Conservation (phyloP, 352 stramenopile genomes). For the Pythium biforme region DNA sequence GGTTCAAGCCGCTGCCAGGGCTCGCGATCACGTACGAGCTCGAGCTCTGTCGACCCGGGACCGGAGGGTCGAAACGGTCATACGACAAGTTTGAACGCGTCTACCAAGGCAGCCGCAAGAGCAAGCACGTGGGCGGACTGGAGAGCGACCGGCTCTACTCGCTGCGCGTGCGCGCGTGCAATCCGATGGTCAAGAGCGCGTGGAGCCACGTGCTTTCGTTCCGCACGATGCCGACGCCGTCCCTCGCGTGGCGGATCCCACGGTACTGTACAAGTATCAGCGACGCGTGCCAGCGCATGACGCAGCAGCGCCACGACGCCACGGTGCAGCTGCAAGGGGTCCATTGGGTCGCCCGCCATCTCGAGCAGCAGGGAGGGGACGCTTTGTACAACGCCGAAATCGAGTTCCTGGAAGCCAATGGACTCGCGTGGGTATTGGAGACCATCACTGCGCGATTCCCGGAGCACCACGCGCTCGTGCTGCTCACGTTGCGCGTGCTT, state of each 20-base stretch:
- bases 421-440: constrained; percentile 14
- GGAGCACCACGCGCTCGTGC: not conserved
- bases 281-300: constrained; percentile 48
- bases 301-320: constrained; percentile 26
- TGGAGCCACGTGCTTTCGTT: constrained; percentile 56
- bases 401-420: constrained; percentile 18
- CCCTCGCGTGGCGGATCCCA: constrained; percentile 52
- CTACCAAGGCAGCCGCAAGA: constrained; percentile 37
- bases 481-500: constrained; percentile 8
- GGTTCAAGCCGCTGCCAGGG: constrained; percentile 39
- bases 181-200: constrained; percentile 46
- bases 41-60: constrained; percentile 45
- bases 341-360: constrained; percentile 51
- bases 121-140: constrained; percentile 36
- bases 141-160: constrained; percentile 42
- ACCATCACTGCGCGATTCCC: not conserved
- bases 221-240: constrained; percentile 47
- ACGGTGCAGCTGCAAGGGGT: constrained; percentile 36
- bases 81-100: constrained; percentile 40
- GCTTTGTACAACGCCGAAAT: constrained; percentile 19
- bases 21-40: constrained; percentile 53
- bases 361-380: constrained; percentile 26
- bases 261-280: constrained; percentile 42
- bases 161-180: constrained; percentile 47
- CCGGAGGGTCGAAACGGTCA: constrained; percentile 16